These are phyloP conservation scores for Paraglomus brasilianum DNA, from an alignment of 192 early-diverging fungal genomes.

Conservation along the genomic window DNA sequence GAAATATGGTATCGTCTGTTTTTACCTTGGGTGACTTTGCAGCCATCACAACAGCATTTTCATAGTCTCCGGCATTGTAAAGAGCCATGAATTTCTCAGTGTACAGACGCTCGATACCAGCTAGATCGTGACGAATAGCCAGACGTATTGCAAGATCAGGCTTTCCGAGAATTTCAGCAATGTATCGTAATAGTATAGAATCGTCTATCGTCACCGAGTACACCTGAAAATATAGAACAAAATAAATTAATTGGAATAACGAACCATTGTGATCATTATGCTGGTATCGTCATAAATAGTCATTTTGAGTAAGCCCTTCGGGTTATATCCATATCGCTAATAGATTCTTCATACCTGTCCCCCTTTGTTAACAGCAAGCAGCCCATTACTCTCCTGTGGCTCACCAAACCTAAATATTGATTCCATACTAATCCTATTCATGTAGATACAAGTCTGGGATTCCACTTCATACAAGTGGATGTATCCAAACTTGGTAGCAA, in stretches of 20 bases:
- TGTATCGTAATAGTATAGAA: slow-evolving; percentile 86
- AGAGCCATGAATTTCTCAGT: slow-evolving; percentile 88
- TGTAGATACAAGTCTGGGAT: slow-evolving; percentile 91
- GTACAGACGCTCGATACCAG: slow-evolving; percentile 92
- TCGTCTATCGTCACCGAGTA: slow-evolving; percentile 94
- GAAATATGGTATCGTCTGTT: background rate
- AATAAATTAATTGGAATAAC: background rate
- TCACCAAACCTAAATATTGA: slow-evolving; percentile 98
- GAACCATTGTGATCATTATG: too few relatives aligned
- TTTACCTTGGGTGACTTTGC: slow-evolving; percentile 85
- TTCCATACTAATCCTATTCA: slow-evolving; percentile 96
- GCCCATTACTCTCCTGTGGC: slow-evolving; percentile 78
- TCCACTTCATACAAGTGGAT: slow-evolving; percentile 98
- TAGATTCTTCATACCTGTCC: slow-evolving; percentile 64
- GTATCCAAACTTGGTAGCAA: slow-evolving; percentile 98
- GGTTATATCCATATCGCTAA: too few relatives aligned
- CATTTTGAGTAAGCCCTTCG: too few relatives aligned
- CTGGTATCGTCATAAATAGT: too few relatives aligned
- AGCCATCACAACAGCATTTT: slow-evolving; percentile 92
- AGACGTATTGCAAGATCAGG: slow-evolving; percentile 86
- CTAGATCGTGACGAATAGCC: slow-evolving; percentile 85
- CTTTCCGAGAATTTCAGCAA: slow-evolving; percentile 79
- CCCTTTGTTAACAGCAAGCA: slow-evolving; percentile 95
- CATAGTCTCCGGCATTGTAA: slow-evolving; percentile 71
- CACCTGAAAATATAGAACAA: slow-evolving; percentile 53